Evolutionary conservation across 1,284 basidiomycete genomes (phyloP).

Genomic region (Cryptococcus hybrid): DNA sequence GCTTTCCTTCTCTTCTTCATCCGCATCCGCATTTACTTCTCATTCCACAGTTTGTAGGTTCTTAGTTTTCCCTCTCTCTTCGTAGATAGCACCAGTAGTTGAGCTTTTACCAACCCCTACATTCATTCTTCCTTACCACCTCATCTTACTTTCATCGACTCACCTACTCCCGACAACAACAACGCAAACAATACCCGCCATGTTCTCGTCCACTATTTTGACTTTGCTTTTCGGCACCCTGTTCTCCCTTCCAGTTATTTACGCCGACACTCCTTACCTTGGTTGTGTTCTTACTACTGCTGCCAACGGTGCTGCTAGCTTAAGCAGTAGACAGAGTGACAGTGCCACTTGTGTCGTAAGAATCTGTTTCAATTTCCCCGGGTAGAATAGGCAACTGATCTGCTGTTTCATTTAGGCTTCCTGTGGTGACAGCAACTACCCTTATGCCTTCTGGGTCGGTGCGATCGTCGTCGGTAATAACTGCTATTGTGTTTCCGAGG

Average conservation of each 20-base stretch:
- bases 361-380: neutral
- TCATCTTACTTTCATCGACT: too few species aligned
- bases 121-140: too few species aligned
- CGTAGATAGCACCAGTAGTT: too few species aligned
- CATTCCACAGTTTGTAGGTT: too few species aligned
- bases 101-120: too few species aligned
- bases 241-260: neutral
- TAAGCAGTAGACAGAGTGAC: neutral
- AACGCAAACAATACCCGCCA: too few species aligned
- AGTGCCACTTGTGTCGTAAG: neutral
- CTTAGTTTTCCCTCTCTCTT: too few species aligned
- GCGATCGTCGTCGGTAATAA: neutral
- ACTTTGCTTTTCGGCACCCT: neutral
- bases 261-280: neutral
- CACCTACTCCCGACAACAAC: too few species aligned
- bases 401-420: neutral
- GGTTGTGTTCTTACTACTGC: neutral
- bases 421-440: neutral
- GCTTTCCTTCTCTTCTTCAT: too few species aligned
- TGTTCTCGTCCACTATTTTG: neutral
- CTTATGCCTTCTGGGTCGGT: neutral
- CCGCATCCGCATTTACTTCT: too few species aligned
- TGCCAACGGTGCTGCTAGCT: neutral
- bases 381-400: neutral
- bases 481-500: constrained; percentile 4